phyloP scores from a whole-genome alignment of 2,329 filamentous ascomycete genomes.

The Epichloe gansuensis region DNA sequence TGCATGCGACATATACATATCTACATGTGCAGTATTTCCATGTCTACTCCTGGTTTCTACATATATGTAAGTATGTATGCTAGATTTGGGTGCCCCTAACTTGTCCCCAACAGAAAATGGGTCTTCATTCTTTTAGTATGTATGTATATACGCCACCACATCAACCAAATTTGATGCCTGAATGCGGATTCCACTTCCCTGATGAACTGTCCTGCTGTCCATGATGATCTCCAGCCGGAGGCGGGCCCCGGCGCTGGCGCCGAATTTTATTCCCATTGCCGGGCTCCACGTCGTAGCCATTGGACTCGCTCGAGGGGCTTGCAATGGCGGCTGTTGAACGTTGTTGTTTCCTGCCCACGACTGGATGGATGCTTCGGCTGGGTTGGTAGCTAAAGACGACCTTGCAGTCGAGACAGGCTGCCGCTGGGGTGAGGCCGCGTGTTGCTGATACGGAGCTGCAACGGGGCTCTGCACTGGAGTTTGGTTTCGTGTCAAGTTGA shows the following conservation, averaged over 20 bases:
- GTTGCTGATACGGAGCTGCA: slow-evolving; percentile 6
- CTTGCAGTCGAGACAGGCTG: slow-evolving; percentile 14
- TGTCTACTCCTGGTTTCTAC: too few species aligned
- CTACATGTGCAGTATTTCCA: too few species aligned
- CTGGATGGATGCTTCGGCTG: slow-evolving; percentile 41
- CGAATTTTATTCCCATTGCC: slow-evolving; percentile 70
- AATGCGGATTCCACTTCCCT: slow-evolving; percentile 47
- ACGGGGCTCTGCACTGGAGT: slow-evolving; percentile 2
- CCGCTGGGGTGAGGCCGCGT: slow-evolving; percentile 5
- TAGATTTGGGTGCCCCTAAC: too few species aligned
- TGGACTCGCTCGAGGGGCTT: slow-evolving; percentile 26
- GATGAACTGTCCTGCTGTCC: slow-evolving; percentile 13
- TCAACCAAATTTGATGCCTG: slow-evolving; percentile 44
- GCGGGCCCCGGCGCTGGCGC: slow-evolving; percentile 23
- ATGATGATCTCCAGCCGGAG: slow-evolving; percentile 13
- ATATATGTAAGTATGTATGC: too few species aligned
- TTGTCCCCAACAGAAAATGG: too few species aligned
- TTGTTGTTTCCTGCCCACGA: slow-evolving; percentile 45
- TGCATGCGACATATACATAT: too few species aligned
- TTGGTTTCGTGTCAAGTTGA: slow-evolving; percentile 25
- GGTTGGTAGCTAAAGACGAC: slow-evolving; percentile 16
- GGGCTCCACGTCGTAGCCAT: slow-evolving; percentile 52
- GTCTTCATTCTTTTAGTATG: too few species aligned
- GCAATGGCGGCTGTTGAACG: slow-evolving; percentile 43
- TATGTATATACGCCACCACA: background rate